Conservation (phyloP, 148 eudicot species). For the Gaultheria prostrata region DNA sequence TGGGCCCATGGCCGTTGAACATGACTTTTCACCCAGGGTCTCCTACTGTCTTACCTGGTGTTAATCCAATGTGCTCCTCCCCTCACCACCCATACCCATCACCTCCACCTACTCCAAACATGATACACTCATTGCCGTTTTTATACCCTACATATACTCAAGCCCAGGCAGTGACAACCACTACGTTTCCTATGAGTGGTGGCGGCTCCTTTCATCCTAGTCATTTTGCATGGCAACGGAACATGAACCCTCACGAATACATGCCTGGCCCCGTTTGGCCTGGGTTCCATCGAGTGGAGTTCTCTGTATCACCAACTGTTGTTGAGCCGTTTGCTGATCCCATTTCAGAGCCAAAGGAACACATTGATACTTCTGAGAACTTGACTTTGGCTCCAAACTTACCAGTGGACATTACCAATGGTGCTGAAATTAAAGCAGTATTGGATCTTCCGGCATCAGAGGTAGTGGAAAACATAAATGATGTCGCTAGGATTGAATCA, state of each 20-base stretch:
- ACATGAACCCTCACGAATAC: constrained; percentile 51
- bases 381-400: constrained; percentile 42
- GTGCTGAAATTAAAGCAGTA: constrained; percentile 48
- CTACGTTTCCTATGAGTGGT: constrained; percentile 46
- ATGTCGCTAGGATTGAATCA: constrained; percentile 29
- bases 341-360: constrained; percentile 36
- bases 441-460: constrained; percentile 41
- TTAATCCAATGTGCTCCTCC: constrained; percentile 63
- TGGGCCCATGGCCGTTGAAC: constrained; percentile 86
- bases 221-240: constrained; percentile 85
- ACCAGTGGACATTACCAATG: constrained; percentile 46
- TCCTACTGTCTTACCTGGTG: constrained; percentile 43
- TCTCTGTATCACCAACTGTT: constrained; percentile 57
- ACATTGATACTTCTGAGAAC: constrained; percentile 40
- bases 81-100: constrained; percentile 84
- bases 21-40: constrained; percentile 75
- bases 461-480: constrained; percentile 35
- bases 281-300: constrained; percentile 65
- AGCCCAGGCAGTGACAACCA: constrained; percentile 60
- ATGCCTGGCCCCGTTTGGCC: constrained; percentile 66
- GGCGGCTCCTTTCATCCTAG: constrained; percentile 58
- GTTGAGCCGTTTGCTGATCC: constrained; percentile 60
- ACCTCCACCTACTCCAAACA: constrained; percentile 83
- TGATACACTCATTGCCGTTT: constrained; percentile 75
- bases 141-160: constrained; percentile 88